phyloP scores from a whole-genome alignment of 257 asterid species.

The Solanum arcanum region DNA sequence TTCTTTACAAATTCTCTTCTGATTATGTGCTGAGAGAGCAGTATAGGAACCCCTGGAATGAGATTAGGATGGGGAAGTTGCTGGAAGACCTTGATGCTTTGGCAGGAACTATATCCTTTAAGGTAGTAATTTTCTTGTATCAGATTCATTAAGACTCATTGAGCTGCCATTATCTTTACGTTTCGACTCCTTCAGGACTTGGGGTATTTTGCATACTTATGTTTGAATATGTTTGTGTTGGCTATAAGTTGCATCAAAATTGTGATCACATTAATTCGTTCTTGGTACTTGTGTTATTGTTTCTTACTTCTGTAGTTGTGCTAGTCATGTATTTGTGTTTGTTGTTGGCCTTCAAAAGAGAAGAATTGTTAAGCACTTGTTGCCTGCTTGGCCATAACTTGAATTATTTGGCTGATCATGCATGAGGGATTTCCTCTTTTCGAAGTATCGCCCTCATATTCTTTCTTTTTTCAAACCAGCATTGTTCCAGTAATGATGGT shows the following conservation, averaged over 20 bases:
- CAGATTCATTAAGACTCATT: neutral
- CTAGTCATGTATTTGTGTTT: neutral
- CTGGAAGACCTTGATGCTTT: conserved; percentile 98
- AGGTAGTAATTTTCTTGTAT: conserved; percentile 27
- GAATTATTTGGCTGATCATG: neutral
- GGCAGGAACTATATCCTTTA: conserved; percentile 86
- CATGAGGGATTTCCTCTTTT: neutral
- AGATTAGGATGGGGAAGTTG: conserved; percentile 78
- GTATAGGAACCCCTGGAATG: conserved; percentile 88
- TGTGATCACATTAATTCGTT: neutral
- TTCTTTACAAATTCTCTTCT: conserved; percentile 52
- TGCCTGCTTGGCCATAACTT: neutral
- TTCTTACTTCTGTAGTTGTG: neutral
- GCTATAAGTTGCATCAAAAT: neutral
- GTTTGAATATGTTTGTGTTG: neutral
- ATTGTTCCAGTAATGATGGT: conserved; percentile 56
- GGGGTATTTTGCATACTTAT: neutral
- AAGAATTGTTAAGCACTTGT: neutral
- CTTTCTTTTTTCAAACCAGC: conserved; percentile 32
- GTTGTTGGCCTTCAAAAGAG: neutral
- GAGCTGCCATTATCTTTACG: neutral
- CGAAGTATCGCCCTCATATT: neutral
- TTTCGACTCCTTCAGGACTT: neutral
- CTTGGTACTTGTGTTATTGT: neutral
- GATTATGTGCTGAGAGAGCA: conserved; percentile 82